Base-by-base conservation (phyloP, 2,329 filamentous ascomycete species). In the Celoporthe dispersa region DNA sequence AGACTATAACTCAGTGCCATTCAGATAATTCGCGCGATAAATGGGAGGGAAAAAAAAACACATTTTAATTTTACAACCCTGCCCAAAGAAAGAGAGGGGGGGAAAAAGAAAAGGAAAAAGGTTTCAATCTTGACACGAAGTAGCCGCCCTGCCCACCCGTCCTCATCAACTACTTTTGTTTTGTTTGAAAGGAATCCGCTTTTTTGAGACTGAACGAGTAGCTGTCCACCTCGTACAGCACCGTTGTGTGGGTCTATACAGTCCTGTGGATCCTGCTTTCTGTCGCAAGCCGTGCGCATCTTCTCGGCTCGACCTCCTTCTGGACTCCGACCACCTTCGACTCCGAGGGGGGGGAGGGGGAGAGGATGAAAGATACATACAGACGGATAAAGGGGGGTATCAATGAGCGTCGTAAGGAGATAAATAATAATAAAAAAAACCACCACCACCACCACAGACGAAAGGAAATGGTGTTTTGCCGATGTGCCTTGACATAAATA, bases 181-280 rank as follows among this genome's bases (percentile, higher is more conserved):
- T 33, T 19, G 2, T 31, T 16, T 3, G 33, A 60, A 33, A 37
- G 57, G 22, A 33, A 60, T 60, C 57, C 33, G 31, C 44, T 48
- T 60, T 33, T 33, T 37, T 22, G 19, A 60, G 33, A 37, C 57
- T 60, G 57, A n/a, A 63, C 39, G 35, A 63, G 39, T 63, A 39
- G 37, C 60, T 44, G 39, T 63, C 60, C 60, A 63, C 39, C 60
- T 63, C 60, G 37, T 63, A 19, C 35, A 44, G 39, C 28, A 63
- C 60, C n/a, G 35, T 63, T 25, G n/a, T 63, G 41, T 63, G 28
- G 7, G 3, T 63, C 39, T 63, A 63, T 63, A 63, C 39, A 63
- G 60, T 63, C 9, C 60, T 63, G 60, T 63, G 60, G 60, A 39
- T 63, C 60, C 60, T 63, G 60, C 33, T 51, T 63, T 64, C 59